Evolutionary conservation across 495 filamentous ascomycete species (phyloP), one percentile per base, ranked within the genome.

Genomic region (Aspergillus avenaceus): DNA sequence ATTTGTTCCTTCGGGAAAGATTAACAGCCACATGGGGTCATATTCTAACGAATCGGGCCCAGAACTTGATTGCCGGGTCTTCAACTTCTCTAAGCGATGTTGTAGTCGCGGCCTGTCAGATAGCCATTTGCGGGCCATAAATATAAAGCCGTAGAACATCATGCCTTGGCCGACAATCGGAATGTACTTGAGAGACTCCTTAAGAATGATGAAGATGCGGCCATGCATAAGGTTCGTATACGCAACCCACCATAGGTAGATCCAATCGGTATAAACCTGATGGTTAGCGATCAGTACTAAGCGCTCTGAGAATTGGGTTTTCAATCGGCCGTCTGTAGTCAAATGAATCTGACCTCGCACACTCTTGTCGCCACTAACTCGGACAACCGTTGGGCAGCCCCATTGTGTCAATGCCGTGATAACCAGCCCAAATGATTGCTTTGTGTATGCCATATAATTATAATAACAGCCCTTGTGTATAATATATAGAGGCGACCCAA

Each of bases 1-100:
- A 50, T 87, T 87, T 9, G 84, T 87, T 12, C 84, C 84, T 61
- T 87, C 84, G 11, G 84, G 84, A 56, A 84, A 87, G 41, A 87
- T 83, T 52, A 87, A 56, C 25, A 87, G 66, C 84, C 84, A 87
- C 84, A 86, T 86, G 0, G 84, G 84, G 58, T 86, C 80, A 47
- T 80, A 73, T 5, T 59, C 53, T n/a, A 70, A 63, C 7, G 64
- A 55, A 24, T 70, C 72, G 0, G 79, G 77, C 31, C 78, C 57
- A 3, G 79, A 79, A 12, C 79, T 77, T 0, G 63, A 53, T 53
- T 79, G 75, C 8, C 59, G 61, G 1, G 68, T 71, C 55, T 79
- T 84, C 34, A 87, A 65, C 59, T 83, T 84, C 42, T 75, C 67
- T 36, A 87, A 58, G 3, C 83, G 79, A 60, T 85, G 73, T 34